These are phyloP conservation scores for Penicillium aurantiogriseum DNA, from an alignment of 2,329 filamentous ascomycete genomes.

Conservation along the genomic window DNA sequence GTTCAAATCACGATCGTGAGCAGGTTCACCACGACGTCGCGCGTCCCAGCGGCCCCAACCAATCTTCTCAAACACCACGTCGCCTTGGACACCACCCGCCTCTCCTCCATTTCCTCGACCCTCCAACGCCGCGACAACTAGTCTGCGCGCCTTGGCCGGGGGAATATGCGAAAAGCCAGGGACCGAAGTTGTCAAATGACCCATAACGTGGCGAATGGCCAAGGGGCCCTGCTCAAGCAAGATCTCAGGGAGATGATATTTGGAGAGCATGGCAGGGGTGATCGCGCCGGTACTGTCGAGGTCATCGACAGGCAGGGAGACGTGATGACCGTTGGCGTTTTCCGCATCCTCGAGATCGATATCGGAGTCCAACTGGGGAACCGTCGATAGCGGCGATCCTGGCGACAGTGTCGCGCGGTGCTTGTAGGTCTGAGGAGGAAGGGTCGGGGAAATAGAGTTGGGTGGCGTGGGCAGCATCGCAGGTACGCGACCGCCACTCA, in stretches of 20 bases:
- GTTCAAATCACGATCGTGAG: conserved; percentile 30
- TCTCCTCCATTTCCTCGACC: conserved; percentile 62
- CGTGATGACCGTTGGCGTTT: conserved; percentile 43
- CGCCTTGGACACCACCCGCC: conserved; percentile 56
- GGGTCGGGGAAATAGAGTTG: conserved; percentile 87
- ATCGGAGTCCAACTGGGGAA: conserved; percentile 71
- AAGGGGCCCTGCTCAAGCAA: conserved; percentile 84
- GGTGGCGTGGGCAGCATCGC: conserved; percentile 77
- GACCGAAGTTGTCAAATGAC: conserved; percentile 86
- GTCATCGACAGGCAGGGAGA: conserved; percentile 44
- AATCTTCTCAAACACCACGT: conserved; percentile 78
- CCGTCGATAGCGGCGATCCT: conserved; percentile 44
- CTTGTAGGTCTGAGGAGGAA: conserved; percentile 78
- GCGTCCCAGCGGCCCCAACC: conserved; percentile 98
- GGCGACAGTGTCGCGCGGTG: conserved; percentile 51
- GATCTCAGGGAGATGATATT: conserved; percentile 86
- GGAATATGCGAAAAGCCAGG: conserved; percentile 89
- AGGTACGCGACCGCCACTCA: conserved; percentile 32
- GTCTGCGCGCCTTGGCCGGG: conserved; percentile 81
- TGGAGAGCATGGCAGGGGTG: conserved; percentile 79
- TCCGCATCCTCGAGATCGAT: conserved; percentile 76
- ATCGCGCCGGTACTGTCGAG: conserved; percentile 78
- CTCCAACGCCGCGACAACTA: conserved; percentile 91
- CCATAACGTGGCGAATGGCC: conserved; percentile 93
- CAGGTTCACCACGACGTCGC: conserved; percentile 64